Percentiles rank a stretch among this genome's conserved stretches.
Conservation (phyloP, 2,329 filamentous ascomycete genomes). For the Calonectria multiphialidica region DNA sequence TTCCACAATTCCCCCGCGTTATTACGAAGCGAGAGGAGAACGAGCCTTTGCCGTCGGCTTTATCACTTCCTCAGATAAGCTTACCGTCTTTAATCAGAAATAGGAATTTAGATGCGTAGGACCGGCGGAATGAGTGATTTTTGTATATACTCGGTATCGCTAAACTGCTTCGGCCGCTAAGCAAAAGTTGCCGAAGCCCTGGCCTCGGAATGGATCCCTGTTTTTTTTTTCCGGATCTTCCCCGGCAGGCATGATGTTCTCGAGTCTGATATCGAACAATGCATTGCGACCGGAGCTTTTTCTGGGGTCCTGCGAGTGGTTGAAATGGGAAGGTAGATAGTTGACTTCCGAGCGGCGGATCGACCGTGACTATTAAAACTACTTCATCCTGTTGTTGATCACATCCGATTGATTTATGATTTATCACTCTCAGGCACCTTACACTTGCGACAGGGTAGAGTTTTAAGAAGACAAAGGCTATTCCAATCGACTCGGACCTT, state of each 20-base stretch:
- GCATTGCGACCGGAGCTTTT: background rate
- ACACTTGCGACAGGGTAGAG: background rate
- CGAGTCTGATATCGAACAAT: background rate
- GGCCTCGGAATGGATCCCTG: background rate
- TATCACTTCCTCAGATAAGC: background rate
- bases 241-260: background rate
- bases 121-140: background rate
- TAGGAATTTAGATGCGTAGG: background rate
- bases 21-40: background rate
- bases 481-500: background rate
- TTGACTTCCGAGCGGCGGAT: background rate
- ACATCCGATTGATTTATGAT: no score
- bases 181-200: background rate
- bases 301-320: no score
- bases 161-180: background rate
- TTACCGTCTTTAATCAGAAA: background rate
- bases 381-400: background rate
- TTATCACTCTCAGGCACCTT: background rate
- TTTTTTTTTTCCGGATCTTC: background rate
- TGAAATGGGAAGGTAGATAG: background rate
- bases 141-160: background rate
- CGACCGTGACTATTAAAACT: background rate
- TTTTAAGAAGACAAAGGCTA: no score
- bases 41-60: background rate
- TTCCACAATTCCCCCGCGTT: background rate